Conservation (phyloP, 345 rosid species). For the Physaria fendleri region DNA sequence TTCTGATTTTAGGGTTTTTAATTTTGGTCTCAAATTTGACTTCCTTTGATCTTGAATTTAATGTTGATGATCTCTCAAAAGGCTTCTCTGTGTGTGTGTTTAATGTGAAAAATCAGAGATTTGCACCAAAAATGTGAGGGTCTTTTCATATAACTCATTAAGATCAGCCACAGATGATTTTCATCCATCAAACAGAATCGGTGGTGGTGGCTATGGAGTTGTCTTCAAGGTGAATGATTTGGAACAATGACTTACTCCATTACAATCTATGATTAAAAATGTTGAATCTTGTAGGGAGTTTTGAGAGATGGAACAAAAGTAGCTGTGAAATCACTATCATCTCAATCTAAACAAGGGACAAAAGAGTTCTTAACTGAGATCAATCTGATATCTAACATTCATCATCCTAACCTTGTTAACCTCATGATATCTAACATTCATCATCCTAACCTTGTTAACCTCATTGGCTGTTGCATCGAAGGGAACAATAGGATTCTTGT, state of each 20-base stretch:
- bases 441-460: slow-evolving; percentile 86
- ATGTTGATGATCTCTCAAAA: slow-evolving; percentile 14
- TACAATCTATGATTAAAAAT: too few relatives aligned
- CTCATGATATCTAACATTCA: slow-evolving; percentile 59
- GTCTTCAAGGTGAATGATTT: slow-evolving; percentile 78
- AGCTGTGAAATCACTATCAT: slow-evolving; percentile 71
- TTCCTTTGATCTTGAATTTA: background rate
- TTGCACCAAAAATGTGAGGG: slow-evolving; percentile 54
- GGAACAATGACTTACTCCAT: too few relatives aligned
- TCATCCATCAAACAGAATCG: slow-evolving; percentile 58
- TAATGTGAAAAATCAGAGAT: slow-evolving; percentile 43
- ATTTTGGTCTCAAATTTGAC: background rate
- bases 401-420: slow-evolving; percentile 87
- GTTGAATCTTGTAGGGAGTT: slow-evolving; percentile 47
- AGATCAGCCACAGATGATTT: slow-evolving; percentile 69
- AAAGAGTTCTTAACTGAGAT: slow-evolving; percentile 79
- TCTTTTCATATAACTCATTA: slow-evolving; percentile 64
- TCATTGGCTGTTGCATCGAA: slow-evolving; percentile 76
- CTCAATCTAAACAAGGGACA: slow-evolving; percentile 70
- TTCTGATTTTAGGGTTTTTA: background rate
- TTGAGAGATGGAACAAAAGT: slow-evolving; percentile 53
- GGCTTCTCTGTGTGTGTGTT: background rate
- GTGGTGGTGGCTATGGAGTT: slow-evolving; percentile 90
- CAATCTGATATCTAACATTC: slow-evolving; percentile 55
- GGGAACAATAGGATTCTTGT: slow-evolving; percentile 64